Conservation (phyloP, 495 filamentous ascomycete genomes). For the Penicillium alfredii region DNA sequence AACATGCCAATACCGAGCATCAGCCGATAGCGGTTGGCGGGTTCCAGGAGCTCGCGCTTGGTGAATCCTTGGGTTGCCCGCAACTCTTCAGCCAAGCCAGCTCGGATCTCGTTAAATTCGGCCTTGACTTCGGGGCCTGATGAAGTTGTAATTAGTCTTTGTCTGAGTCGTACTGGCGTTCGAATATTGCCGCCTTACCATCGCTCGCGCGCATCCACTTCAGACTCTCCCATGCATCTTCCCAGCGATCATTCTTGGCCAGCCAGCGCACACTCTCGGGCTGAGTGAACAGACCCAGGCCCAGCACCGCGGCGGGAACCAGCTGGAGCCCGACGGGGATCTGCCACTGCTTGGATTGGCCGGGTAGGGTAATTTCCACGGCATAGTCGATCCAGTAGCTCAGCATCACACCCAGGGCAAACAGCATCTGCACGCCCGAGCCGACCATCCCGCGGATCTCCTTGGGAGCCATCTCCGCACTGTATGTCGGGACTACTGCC, state of each 20-base stretch:
- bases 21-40: slow-evolving; percentile 40
- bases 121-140: slow-evolving; percentile 29
- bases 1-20: slow-evolving; percentile 35
- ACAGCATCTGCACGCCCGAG: slow-evolving; percentile 42
- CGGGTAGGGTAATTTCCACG: slow-evolving; percentile 30
- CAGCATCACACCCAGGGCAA: slow-evolving; percentile 42
- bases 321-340: slow-evolving; percentile 50
- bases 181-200: slow-evolving; percentile 9
- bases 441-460: slow-evolving; percentile 48
- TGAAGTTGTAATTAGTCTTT: neutral
- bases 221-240: slow-evolving; percentile 43
- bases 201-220: slow-evolving; percentile 45
- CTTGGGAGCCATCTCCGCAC: slow-evolving; percentile 50
- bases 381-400: slow-evolving; percentile 51
- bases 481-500: slow-evolving; percentile 50
- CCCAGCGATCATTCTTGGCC: slow-evolving; percentile 42
- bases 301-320: slow-evolving; percentile 40
- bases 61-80: slow-evolving; percentile 39
- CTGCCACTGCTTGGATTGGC: slow-evolving; percentile 44
- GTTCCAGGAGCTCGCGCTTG: slow-evolving; percentile 39
- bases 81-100: slow-evolving; percentile 37
- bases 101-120: slow-evolving; percentile 41
- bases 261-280: slow-evolving; percentile 49
- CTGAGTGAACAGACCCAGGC: slow-evolving; percentile 38
- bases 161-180: neutral